phyloP scores from a whole-genome alignment of 2,329 filamentous ascomycete species.

The Coniochaeta sp. region DNA sequence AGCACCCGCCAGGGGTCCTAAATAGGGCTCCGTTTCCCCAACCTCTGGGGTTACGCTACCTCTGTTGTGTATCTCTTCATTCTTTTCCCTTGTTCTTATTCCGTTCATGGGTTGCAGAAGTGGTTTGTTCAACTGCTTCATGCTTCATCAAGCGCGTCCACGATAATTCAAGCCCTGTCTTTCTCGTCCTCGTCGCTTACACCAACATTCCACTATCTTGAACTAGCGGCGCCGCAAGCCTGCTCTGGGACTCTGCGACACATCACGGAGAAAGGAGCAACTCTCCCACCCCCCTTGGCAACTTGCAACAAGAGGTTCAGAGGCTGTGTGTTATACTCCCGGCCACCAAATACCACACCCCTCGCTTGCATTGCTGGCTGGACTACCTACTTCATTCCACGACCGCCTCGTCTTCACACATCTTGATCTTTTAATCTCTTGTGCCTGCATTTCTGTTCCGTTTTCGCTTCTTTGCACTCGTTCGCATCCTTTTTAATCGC shows the following conservation, averaged over 20 bases:
- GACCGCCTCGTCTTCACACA: constrained; percentile 7
- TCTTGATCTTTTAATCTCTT: constrained; percentile 16
- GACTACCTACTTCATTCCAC: constrained; percentile 3
- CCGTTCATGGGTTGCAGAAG: neutral
- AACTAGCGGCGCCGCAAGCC: neutral
- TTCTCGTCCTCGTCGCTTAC: neutral
- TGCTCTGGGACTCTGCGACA: neutral
- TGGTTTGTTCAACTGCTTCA: neutral
- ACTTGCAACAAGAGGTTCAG: neutral
- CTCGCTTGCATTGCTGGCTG: neutral
- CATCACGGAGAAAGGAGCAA: no score
- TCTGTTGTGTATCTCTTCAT: constrained; percentile 5
- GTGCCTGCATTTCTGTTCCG: constrained; percentile 5
- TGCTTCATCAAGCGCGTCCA: neutral
- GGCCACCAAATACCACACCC: neutral
- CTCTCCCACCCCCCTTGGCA: neutral
- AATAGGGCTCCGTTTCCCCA: constrained; percentile 1
- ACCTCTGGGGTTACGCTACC: constrained; percentile 1
- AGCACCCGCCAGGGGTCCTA: no score
- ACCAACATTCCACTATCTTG: neutral
- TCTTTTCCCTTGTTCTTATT: neutral
- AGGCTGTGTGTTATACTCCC: constrained; percentile 2
- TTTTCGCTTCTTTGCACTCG: constrained; percentile 12
- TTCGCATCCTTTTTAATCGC: constrained; percentile 6
- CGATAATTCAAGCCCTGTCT: neutral